Base-by-base conservation (phyloP, 1,139 yeast genomes). In the Scheffersomyces titani region DNA sequence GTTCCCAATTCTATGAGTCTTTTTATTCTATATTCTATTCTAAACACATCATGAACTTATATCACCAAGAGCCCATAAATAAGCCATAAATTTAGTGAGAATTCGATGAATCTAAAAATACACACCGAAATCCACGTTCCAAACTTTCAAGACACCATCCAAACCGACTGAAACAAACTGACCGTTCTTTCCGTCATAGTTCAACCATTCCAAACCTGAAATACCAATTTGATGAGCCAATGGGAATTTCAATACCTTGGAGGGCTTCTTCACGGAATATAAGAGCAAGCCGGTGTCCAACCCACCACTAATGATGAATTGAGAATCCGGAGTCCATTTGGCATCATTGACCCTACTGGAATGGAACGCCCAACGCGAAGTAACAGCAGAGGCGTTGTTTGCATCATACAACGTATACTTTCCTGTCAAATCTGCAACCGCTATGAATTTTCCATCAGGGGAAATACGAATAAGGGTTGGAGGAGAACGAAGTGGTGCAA, bases 361-460 rank as follows among this genome's bases (percentile, higher is more conserved):
- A 70, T 96, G 98, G 86, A 90, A 93, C 0, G 97, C 89, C 99
- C 99, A 94, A 69, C 98, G 85, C 0, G 96, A 86, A 1, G 98
- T 92, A 51, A 89, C 84, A 6, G 90, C 78, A 6, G 82, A 67
- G 49, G 80, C 84, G 52, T 86, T 86, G 1, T 74, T 71, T 19
- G 84, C 70, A 59, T 86, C 82, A 72, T 86, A 92, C 40, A 92
- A 78, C 16, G 88, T 75, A 63, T 92, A 90, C 70, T 94, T 94
- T 47, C 99, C 99, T 51, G 89, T 78, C 3, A 83, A 79, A 67
- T 93, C 98, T 53, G 98, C 98, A 22, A 89, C 91, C 0, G 98
- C 98, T 24, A 89, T 78, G 60, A 77, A 82, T 58, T 80, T 74
- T 13, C 86, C 89, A 63, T 87, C 79, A 5, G 94, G 96, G 0